Base-by-base conservation (phyloP, 345 rosid species). In the Euphorbia tirucalli region DNA sequence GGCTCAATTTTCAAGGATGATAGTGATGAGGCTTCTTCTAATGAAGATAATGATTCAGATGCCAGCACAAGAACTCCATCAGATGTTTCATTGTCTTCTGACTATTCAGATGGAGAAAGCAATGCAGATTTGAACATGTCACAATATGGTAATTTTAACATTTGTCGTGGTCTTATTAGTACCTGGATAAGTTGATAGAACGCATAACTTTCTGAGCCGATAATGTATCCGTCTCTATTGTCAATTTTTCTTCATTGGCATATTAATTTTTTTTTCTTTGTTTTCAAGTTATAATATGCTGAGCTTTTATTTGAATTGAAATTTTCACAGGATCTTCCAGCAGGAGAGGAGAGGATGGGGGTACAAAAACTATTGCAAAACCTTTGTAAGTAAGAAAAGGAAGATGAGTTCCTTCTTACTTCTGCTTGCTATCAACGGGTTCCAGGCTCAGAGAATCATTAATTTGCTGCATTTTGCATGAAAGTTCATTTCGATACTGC, bases 31-130 rank as follows among this genome's bases (percentile, higher is more conserved):
- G 71, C 81, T 68, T 84, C 86, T 56, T 72, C 71, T 39, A 76
- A 71, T 71, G 87, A 79, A 11, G 80, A 64, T 54, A 78, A 72
- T 58, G 63, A 75, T 70, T 86, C 93, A n/a, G 79, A 81, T 78
- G 68, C 78, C 30, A 85, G 89, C 74, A 83, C 88, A 56, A 82
- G 83, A 83, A 73, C 95, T 64, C 96, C 93, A 59, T 86, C 86
- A 0, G 74, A 81, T 73, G 71, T 61, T 71, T 83, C 87, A 39
- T 69, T 73, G 5, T 77, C 86, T 7, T 76, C 87, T 24, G 88
- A 81, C 70, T 73, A 75, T 68, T 78, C 89, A 1, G 84, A 86
- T 30, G 84, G 79, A 28, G 90, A 85, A 64, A 91, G 89, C 66
- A 80, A 80, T 52, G 79, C 78, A 54, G 81, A 76, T 39, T 69